Conservation (phyloP, 2,329 filamentous ascomycete species). For the Dryadomyces quercivorus region DNA sequence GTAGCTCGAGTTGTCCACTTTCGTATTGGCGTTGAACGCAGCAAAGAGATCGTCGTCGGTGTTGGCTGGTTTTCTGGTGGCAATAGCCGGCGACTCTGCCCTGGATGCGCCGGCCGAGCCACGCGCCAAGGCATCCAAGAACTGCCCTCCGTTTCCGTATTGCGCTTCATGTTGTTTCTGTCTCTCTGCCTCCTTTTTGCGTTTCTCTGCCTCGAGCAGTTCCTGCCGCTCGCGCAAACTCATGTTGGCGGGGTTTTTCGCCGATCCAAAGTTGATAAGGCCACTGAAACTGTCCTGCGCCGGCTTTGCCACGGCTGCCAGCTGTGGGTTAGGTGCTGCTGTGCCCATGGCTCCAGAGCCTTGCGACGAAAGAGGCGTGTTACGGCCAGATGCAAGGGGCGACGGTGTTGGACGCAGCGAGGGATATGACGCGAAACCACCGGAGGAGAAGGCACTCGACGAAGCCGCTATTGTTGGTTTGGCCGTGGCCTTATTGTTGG, state of each 20-base stretch:
- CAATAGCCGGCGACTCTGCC: conserved; percentile 29
- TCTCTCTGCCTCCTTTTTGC: conserved; percentile 62
- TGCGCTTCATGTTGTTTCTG: conserved; percentile 60
- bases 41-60: conserved; percentile 55
- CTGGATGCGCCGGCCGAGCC: conserved; percentile 34
- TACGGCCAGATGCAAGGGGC: conserved; percentile 35
- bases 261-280: conserved; percentile 48
- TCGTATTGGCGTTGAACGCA: conserved; percentile 53
- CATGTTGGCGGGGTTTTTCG: conserved; percentile 54
- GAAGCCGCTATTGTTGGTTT: conserved; percentile 16
- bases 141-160: conserved; percentile 61
- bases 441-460: conserved; percentile 22
- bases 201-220: conserved; percentile 51
- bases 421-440: conserved; percentile 29
- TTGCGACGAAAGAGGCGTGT: conserved; percentile 42
- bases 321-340: conserved; percentile 9
- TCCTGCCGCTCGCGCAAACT: conserved; percentile 68
- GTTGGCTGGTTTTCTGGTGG: conserved; percentile 8
- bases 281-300: conserved; percentile 67
- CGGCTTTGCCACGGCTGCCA: conserved; percentile 31
- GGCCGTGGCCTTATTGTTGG: conserved; percentile 7
- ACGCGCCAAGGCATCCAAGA: conserved; percentile 61
- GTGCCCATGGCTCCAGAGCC: conserved; percentile 29
- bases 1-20: conserved; percentile 54
- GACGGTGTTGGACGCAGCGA: conserved; percentile 44